Conservation (phyloP, 306 rosid genomes). For the Gynostemma pentaphyllum region DNA sequence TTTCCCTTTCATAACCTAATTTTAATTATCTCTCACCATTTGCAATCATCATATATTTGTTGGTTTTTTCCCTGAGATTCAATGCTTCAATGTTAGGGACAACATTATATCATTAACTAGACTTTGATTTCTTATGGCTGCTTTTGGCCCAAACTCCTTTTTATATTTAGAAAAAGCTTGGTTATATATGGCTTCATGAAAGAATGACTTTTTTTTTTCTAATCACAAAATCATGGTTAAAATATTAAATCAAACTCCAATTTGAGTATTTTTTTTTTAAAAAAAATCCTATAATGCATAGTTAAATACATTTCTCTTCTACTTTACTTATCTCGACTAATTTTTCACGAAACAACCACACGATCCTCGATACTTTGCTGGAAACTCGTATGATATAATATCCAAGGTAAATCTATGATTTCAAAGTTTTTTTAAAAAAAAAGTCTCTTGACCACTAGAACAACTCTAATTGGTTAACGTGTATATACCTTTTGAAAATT, state of each 20-base stretch:
- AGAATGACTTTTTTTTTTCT: not conserved
- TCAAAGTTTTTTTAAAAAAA: no score
- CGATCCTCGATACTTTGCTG: no score
- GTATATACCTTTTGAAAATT: not conserved
- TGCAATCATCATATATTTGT: not conserved
- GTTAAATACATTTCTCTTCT: no score
- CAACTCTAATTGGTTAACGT: no score
- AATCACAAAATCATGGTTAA: not conserved
- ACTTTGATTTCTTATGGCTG: not conserved
- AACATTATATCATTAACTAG: not conserved
- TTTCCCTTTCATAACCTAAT: not conserved
- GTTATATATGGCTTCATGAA: not conserved
- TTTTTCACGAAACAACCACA: no score
- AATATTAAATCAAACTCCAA: not conserved
- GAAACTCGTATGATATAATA: no score
- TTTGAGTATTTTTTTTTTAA: not conserved
- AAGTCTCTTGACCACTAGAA: no score
- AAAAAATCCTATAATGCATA: no score
- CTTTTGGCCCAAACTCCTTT: not conserved
- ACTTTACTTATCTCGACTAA: no score
- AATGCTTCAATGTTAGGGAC: not conserved
- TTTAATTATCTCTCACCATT: not conserved
- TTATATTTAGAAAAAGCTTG: not conserved
- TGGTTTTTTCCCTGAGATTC: slow-evolving; percentile 1
- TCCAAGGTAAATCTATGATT: no score